Base-by-base conservation (phyloP, 108 stramenopile species). In the Cyclostephanos invisitatus region DNA sequence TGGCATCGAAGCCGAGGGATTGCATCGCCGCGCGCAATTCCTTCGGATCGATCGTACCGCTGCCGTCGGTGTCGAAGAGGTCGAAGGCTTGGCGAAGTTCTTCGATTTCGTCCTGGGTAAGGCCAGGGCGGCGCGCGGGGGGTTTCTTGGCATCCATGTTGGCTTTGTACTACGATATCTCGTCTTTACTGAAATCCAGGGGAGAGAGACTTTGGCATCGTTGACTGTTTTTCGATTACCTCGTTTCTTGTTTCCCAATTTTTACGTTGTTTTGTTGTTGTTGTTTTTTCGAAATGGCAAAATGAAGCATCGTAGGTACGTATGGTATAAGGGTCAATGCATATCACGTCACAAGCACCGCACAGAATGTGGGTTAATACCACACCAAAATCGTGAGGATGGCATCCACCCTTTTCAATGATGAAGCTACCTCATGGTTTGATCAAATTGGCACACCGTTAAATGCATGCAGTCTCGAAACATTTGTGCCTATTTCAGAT, bases 21-120 rank as follows among this genome's bases (percentile, higher is more conserved):
- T 91, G 87, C 95, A 97, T 96, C 51, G 96, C 96, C 7, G 88
- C 90, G 59, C 94, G 94, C 18, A 97, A 89, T 80, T 97, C 96
- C 68, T 93, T 93, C 15, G 93, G 94, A 59, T 97, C 95, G 70
- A 97, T 97, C 11, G 92, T 96, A 0, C 91, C 91, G 22, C 66
- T 67, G 21, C 77, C 77, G 67, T 82, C 81, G 35, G 81, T 82
- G 59, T 82, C 81, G 55, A 82, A 82, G 8, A 78, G 73, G 77
- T 78, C 73, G 56, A 78, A 82, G 21, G 81, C 77, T 37, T 78
- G 73, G 6, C 77, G 72, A 18, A 82, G 55, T 54, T 82, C 81
- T 59, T 78, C 81, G 44, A 82, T 28, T 70, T 82, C 81, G 29
- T 82, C 77, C 11, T 78, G 65, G 22, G 81, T 68, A 35, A 82